These are phyloP conservation scores for Aechmea fasciata DNA, from an alignment of 176 grass and related monocot genomes.

Conservation along the genomic window DNA sequence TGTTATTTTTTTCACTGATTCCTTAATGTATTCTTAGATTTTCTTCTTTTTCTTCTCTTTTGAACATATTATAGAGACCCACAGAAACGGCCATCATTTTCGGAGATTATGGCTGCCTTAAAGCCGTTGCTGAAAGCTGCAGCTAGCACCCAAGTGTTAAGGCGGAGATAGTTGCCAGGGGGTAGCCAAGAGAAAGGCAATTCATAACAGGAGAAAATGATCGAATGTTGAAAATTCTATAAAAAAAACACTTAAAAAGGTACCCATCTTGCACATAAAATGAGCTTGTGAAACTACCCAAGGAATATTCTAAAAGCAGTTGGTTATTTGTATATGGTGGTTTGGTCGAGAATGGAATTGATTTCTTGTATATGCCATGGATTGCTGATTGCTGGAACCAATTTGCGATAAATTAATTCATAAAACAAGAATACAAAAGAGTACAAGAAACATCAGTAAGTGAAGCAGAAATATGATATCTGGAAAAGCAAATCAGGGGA, in stretches of 20 bases:
- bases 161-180: slow-evolving; percentile 44
- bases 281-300: background rate
- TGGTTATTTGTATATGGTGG: background rate
- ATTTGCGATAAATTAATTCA: background rate
- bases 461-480: no score
- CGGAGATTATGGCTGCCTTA: slow-evolving; percentile 68
- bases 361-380: background rate
- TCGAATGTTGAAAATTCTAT: background rate
- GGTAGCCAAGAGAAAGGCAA: slow-evolving; percentile 24
- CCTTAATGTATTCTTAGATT: slow-evolving; percentile 2
- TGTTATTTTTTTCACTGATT: background rate
- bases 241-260: background rate
- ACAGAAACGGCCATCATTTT: slow-evolving; percentile 78
- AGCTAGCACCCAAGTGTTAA: slow-evolving; percentile 39
- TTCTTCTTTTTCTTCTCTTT: slow-evolving; percentile 1
- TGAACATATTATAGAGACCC: slow-evolving; percentile 48
- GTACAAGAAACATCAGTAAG: background rate
- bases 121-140: slow-evolving; percentile 71
- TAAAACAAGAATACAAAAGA: background rate
- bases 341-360: background rate
- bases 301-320: background rate
- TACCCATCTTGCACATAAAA: background rate
- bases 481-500: no score
- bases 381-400: background rate
- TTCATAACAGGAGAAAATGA: background rate